These are phyloP conservation scores for Fusarium bactridioides DNA, from an alignment of 2,329 filamentous ascomycete species.

Conservation along the genomic window DNA sequence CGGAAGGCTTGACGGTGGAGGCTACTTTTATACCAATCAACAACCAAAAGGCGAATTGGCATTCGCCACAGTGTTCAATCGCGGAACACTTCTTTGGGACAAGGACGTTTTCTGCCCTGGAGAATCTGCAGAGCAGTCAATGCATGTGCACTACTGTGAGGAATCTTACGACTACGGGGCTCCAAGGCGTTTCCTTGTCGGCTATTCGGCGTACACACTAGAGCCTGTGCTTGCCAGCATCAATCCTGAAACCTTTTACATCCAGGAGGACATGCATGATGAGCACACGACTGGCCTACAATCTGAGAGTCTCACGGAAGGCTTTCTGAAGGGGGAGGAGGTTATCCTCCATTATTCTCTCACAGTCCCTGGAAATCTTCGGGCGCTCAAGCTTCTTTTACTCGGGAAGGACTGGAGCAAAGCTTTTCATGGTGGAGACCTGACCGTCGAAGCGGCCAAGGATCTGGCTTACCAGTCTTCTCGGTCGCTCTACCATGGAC, in stretches of 20 bases:
- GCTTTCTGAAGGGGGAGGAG: not conserved
- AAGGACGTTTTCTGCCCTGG: not conserved
- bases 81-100: not conserved
- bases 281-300: not conserved
- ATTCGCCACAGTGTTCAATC: fast-evolving
- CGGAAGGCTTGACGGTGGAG: no score
- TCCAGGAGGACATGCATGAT: not conserved
- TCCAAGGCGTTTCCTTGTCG: not conserved
- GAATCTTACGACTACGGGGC: not conserved
- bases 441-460: not conserved
- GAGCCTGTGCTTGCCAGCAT: not conserved
- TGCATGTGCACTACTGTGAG: not conserved
- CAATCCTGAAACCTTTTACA: not conserved
- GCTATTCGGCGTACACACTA: not conserved
- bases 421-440: not conserved
- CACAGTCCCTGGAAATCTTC: not conserved
- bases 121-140: not conserved
- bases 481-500: not conserved
- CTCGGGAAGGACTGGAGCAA: not conserved
- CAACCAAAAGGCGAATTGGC: not conserved
- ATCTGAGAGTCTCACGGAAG: not conserved
- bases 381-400: not conserved
- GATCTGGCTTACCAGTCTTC: not conserved
- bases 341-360: not conserved
- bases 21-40: fast-evolving